Conservation (phyloP, 345 rosid genomes). For the Cardamine resedifolia region DNA sequence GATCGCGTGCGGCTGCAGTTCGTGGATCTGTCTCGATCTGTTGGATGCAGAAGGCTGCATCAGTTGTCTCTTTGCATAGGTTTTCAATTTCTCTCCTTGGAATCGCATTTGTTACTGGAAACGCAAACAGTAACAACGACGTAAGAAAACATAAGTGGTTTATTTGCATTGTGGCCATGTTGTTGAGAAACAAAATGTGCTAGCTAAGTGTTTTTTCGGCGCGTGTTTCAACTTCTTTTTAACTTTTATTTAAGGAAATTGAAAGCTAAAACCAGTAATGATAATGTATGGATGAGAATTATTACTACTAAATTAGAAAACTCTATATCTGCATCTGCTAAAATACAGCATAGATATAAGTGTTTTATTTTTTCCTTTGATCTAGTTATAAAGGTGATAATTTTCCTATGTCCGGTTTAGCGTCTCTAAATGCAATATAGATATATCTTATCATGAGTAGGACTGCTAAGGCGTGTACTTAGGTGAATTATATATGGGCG, state of each 20-base stretch:
- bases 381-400: no score
- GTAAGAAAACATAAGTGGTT: background rate
- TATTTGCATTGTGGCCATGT: background rate
- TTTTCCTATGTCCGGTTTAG: no score
- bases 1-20: background rate
- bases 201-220: background rate
- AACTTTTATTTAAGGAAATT: background rate
- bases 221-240: background rate
- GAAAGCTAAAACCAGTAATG: background rate
- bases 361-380: no score
- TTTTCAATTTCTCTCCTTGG: background rate
- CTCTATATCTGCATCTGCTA: background rate
- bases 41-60: background rate
- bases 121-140: background rate
- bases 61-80: constrained; percentile 1
- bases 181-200: background rate
- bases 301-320: background rate
- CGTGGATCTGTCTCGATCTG: background rate
- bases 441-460: no score
- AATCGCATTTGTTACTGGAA: constrained; percentile 18
- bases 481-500: no score
- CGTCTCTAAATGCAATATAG: no score
- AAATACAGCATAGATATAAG: background rate
- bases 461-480: no score
- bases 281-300: background rate